These are phyloP conservation scores for Daldinia eschscholtzii DNA, from an alignment of 2,329 filamentous ascomycete genomes.

Conservation along the genomic window DNA sequence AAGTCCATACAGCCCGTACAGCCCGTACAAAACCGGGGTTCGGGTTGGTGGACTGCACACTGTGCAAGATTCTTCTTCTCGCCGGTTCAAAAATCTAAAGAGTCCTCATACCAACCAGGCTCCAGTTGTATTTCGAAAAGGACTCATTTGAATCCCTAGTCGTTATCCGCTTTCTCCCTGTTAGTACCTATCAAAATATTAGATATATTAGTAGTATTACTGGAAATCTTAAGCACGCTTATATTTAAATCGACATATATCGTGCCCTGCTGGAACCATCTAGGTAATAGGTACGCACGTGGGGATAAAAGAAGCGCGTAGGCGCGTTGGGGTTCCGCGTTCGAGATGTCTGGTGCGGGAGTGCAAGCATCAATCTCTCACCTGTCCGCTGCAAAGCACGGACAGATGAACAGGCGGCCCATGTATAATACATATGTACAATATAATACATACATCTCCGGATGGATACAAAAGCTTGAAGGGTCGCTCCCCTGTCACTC, in stretches of 20 bases:
- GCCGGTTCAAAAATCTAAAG: constrained; percentile 26
- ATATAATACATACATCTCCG: constrained; percentile 28
- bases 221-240: constrained; percentile 3
- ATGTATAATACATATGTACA: constrained; percentile 10
- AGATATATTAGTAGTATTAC: not conserved
- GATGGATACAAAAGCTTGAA: constrained; percentile 48
- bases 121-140: constrained; percentile 16
- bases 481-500: constrained; percentile 43
- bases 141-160: not conserved
- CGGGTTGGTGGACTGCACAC: constrained; percentile 32
- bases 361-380: constrained; percentile 39
- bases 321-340: constrained; percentile 35
- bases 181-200: not conserved
- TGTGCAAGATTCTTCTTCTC: constrained; percentile 37
- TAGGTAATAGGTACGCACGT: constrained; percentile 24
- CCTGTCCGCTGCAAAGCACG: constrained; percentile 40
- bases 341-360: constrained; percentile 32
- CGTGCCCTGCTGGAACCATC: constrained; percentile 23
- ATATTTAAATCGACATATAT: constrained; percentile 14
- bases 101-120: constrained; percentile 20
- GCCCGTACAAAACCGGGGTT: constrained; percentile 20
- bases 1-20: constrained; percentile 8
- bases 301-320: constrained; percentile 36
- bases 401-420: constrained; percentile 38
- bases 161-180: constrained; percentile 10